These are phyloP conservation scores for Myrica gale DNA, from an alignment of 306 rosid genomes.

Conservation along the genomic window DNA sequence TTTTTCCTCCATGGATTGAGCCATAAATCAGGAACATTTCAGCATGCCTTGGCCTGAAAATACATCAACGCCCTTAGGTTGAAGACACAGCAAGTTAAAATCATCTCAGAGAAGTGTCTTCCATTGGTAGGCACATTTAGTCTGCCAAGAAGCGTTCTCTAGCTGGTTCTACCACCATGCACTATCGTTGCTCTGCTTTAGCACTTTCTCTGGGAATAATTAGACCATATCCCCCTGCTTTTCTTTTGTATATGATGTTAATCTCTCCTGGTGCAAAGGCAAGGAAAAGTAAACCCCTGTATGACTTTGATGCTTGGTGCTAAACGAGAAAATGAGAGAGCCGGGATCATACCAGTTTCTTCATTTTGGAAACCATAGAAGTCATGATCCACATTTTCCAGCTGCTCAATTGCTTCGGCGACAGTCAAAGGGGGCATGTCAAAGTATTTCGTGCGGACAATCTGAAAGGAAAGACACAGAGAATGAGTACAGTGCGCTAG, in stretches of 20 bases:
- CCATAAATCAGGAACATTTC: slow-evolving; percentile 13
- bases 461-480: slow-evolving; percentile 43
- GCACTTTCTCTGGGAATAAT: slow-evolving; percentile 74
- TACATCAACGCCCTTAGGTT: slow-evolving; percentile 15
- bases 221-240: slow-evolving; percentile 83
- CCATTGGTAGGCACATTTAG: slow-evolving; percentile 29
- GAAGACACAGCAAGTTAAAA: slow-evolving; percentile 26
- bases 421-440: slow-evolving; percentile 97
- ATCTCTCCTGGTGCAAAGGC: slow-evolving; percentile 59
- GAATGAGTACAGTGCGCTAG: slow-evolving; percentile 14
- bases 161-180: slow-evolving; percentile 38
- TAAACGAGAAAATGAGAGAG: not conserved
- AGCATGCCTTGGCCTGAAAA: slow-evolving; percentile 32
- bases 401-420: slow-evolving; percentile 81
- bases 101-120: slow-evolving; percentile 22
- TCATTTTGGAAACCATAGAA: slow-evolving; percentile 89
- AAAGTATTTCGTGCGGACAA: slow-evolving; percentile 83
- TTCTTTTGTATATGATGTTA: slow-evolving; percentile 78
- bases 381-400: slow-evolving; percentile 82
- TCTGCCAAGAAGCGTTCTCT: slow-evolving; percentile 58
- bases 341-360: slow-evolving; percentile 63
- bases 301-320: slow-evolving; percentile 11
- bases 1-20: slow-evolving; percentile 17
- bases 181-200: slow-evolving; percentile 43
- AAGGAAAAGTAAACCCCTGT: slow-evolving; percentile 20